These are phyloP conservation scores for Yamadazyma paraphyllophila DNA, from an alignment of 805 yeast species.

Conservation along the genomic window DNA sequence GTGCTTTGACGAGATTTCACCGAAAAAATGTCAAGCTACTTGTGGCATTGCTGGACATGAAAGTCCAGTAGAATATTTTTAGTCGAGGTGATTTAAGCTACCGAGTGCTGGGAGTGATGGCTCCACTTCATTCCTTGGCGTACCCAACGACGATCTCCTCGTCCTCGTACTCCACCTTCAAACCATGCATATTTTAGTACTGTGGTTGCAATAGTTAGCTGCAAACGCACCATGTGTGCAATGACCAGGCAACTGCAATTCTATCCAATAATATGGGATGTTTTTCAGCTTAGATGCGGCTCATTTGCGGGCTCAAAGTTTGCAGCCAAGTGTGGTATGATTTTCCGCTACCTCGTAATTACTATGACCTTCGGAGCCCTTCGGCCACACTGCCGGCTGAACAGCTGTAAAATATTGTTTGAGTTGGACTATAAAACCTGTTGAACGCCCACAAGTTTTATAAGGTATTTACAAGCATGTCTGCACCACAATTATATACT, in stretches of 20 bases:
- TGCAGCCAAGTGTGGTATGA: slow-evolving; percentile 1
- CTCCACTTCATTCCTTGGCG: no score
- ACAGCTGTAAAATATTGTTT: no score
- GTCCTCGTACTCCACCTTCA: no score
- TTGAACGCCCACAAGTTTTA: neutral
- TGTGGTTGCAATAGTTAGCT: neutral
- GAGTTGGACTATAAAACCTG: neutral
- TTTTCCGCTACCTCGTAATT: neutral
- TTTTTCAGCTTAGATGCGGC: neutral
- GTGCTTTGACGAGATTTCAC: no score
- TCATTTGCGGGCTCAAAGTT: neutral
- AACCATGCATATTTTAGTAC: no score
- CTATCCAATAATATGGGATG: neutral
- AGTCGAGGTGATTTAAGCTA: no score
- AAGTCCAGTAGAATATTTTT: no score
- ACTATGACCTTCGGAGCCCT: neutral
- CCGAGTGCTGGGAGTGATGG: no score
- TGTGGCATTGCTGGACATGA: no score
- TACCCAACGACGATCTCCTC: no score
- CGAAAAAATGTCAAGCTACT: no score
- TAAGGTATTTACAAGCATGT: neutral
- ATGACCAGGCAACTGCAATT: neutral
- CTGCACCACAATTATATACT: slow-evolving; percentile 24
- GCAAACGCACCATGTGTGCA: neutral
- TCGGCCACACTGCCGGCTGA: no score